phyloP scores from a whole-genome alignment of 2,329 filamentous ascomycete genomes.

The Sporothrix luriei region DNA sequence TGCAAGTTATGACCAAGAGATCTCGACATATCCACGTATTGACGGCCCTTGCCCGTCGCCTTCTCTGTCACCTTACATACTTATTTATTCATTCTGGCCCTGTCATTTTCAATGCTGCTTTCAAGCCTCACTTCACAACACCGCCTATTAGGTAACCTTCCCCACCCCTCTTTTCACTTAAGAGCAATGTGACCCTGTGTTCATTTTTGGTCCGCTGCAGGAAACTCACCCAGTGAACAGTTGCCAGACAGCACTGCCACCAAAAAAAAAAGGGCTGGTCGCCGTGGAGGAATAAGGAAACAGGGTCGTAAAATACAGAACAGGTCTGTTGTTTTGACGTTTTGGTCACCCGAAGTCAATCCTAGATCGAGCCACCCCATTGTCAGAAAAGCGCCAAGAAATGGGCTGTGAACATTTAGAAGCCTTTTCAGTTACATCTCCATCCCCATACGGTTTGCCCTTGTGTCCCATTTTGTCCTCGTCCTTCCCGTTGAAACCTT shows the following conservation, averaged over 20 bases:
- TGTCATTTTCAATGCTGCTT: neutral
- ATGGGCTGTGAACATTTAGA: neutral
- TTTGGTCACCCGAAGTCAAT: neutral
- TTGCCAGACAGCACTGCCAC: neutral
- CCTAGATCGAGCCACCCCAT: neutral
- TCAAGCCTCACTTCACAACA: neutral
- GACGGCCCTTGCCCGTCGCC: neutral
- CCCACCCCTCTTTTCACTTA: slow-evolving; percentile 8
- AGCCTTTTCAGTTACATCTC: neutral
- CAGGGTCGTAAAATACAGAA: neutral
- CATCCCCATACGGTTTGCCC: neutral
- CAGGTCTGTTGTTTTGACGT: neutral
- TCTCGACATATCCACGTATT: neutral
- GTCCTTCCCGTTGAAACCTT: slow-evolving; percentile 2
- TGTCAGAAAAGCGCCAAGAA: neutral
- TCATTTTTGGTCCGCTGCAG: slow-evolving; percentile 29
- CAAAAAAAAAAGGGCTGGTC: neutral
- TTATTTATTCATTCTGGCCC: neutral
- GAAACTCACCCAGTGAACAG: slow-evolving; percentile 3
- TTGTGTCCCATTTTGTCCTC: neutral
- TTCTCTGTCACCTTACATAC: neutral
- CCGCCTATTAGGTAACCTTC: no score
- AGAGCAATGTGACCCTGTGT: slow-evolving; percentile 24
- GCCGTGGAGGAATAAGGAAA: neutral
- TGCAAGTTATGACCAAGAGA: slow-evolving; percentile 13